Evolutionary conservation across 805 yeast genomes (phyloP), one percentile per base, ranked within the genome.

Genomic region (Vanderwaltozyma polyspora): DNA sequence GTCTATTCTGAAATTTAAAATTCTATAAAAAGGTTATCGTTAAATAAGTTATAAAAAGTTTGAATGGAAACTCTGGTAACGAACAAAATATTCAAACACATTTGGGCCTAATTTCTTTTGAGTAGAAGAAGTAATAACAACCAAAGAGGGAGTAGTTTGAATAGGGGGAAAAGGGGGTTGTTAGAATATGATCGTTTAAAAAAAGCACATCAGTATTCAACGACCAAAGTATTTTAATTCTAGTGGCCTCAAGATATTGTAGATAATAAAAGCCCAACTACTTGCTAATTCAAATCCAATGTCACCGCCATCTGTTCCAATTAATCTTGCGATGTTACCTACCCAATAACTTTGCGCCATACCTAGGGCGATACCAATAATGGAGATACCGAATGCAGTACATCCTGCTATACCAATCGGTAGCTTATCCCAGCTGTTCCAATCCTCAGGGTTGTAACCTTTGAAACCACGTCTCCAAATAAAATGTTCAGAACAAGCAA

Each of bases 261-360:
- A 84, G 19, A 70, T 76, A 40, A 82, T 51, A 42, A 78, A 75
- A 11, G 89, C 64, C 47, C 83, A 86, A 5, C 64, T 73, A 40
- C 70, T 70, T 26, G 78, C 82, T 40, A 86, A 66, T 64, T 82
- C 94, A 50, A 80, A 85, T 27, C 94, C 95, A 45, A 86, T 70
- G 55, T 86, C 95, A 42, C 55, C 57, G 16, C 35, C 35, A 35
- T 45, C 54, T 4, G 43, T 52, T 40, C 89, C 89, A 48, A 81
- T 76, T 41, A 57, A 42, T 24, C 49, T 55, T 19, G 74, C 86
- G 45, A 83, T 46, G 29, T 70, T 77, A 50, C 95, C 94, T 8
- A 56, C 56, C 63, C 76, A 87, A 85, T 94, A 86, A 2, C 71
- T 72, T 64, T 85, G 94, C 52, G 68, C 65, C 93, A 86, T 84